Conservation (phyloP, 1,139 yeast species). For the Hansenula anomala region DNA sequence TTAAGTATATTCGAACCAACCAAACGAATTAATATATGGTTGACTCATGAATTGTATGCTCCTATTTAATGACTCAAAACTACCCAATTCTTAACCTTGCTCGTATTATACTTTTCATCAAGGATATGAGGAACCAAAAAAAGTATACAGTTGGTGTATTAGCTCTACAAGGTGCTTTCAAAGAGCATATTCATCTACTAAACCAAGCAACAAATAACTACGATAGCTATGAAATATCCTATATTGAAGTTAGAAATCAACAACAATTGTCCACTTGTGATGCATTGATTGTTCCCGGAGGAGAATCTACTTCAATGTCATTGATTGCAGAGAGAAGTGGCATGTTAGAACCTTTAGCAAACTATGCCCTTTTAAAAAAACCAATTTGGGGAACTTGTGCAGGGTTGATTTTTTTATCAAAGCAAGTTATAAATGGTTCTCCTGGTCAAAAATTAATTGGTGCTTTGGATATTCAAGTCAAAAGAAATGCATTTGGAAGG, state of each 20-base stretch:
- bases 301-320: conserved; percentile 77
- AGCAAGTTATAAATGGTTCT: conserved; percentile 49
- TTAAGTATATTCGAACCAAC: too few relatives aligned
- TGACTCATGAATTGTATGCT: too few relatives aligned
- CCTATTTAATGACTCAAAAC: too few relatives aligned
- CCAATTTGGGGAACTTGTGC: conserved; percentile 90
- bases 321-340: conserved; percentile 65
- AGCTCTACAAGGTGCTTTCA: conserved; percentile 79
- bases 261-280: conserved; percentile 46
- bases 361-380: conserved; percentile 45
- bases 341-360: conserved; percentile 49
- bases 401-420: conserved; percentile 66
- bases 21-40: too few relatives aligned
- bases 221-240: conserved; percentile 17
- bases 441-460: conserved; percentile 60
- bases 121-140: too few relatives aligned
- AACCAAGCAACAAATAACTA: conserved; percentile 28
- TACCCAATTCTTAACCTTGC: too few relatives aligned
- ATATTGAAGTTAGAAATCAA: conserved; percentile 50
- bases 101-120: too few relatives aligned
- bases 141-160: conserved; percentile 51
- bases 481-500: conserved; percentile 76
- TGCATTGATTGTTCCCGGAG: conserved; percentile 74
- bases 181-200: conserved; percentile 58
- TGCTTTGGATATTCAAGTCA: conserved; percentile 60